Base-by-base conservation (phyloP, 2,329 filamentous ascomycete species). In the Paracamarosporium sp. region DNA sequence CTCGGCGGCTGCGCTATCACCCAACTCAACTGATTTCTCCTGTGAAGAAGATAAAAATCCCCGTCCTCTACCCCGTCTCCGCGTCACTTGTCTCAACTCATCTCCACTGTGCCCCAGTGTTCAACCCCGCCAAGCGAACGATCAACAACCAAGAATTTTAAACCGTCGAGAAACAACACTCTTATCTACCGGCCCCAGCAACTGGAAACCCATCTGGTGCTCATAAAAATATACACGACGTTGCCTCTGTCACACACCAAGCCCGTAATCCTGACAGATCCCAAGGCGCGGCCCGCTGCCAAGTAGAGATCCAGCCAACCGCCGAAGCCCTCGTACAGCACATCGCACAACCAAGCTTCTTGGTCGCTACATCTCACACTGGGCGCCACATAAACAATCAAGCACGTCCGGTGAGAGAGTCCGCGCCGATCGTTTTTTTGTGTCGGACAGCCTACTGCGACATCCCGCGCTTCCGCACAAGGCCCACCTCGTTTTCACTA, bases 381-480 rank as follows among this genome's bases (percentile, higher is more conserved):
- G 63, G 59, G 28, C 59, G 68, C 62, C 60, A 63, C 66, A 50
- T 56, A 66, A 62, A 60, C 59, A 61, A 62, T 63, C 59, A 67
- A 69, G 64, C 64, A 68, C 62, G 53, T 52, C 54, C 47, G 48
- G 54, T 59, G 59, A 55, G 65, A 63, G 45, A 52, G 56, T 60
- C 53, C 57, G 57, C 45, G 59, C 55, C 56, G 57, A 62, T 60
- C 60, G 45, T 47, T 54, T 61, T 48, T 50, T 46, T 56, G 56
- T 59, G 57, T 62, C 54, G 61, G 63, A 59, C 51, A 31, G 25
- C 27, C 56, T 60, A 59, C 67, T 71, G 72, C 67, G 62, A 72
- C 71, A 67, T 69, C 66, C 71, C 69, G 61, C 69, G 66, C 70
- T 63, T 60, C 64, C 68, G 50, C 63, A 28, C 48, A 41, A 57